A percentile compares a stretch with the other conserved stretches of the same genome.
Evolutionary conservation across 2,329 filamentous ascomycete species (phyloP).

Genomic region (Cladosporium sp.): DNA sequence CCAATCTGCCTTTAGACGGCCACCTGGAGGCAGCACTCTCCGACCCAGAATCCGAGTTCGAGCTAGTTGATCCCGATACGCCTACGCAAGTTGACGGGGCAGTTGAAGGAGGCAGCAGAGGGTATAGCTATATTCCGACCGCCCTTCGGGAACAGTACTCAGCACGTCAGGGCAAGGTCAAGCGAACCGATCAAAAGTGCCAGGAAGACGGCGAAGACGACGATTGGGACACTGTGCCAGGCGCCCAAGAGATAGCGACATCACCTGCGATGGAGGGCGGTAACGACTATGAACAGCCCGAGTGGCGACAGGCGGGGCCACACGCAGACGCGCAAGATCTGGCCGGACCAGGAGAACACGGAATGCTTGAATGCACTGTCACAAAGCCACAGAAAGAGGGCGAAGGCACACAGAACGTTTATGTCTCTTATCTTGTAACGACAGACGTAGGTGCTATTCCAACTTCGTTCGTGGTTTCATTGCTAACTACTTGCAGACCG

Average conservation of each 20-base stretch:
- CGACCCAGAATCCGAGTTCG: constrained; percentile 6
- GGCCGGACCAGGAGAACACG: constrained; percentile 61
- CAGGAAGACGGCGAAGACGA: background rate
- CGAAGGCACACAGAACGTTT: constrained; percentile 92
- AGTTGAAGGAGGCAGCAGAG: background rate
- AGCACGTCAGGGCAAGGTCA: background rate
- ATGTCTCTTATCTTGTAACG: constrained; percentile 91
- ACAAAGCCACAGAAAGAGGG: constrained; percentile 87
- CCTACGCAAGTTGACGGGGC: constrained; percentile 6
- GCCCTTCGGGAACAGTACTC: background rate
- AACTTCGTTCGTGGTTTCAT: background rate
- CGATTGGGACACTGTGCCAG: background rate
- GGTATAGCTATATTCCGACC: background rate
- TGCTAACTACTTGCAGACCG: constrained; percentile 58
- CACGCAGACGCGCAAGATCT: constrained; percentile 55
- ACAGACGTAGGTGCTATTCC: constrained; percentile 60
- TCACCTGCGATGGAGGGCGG: constrained; percentile 25
- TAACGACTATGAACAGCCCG: constrained; percentile 70
- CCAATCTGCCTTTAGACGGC: background rate
- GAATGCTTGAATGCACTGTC: constrained; percentile 78
- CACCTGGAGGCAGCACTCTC: background rate
- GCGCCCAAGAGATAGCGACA: background rate
- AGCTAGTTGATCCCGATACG: background rate
- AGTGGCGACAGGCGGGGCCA: constrained; percentile 58
- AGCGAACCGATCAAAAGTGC: background rate